Percentiles rank a stretch among this genome's conserved stretches.
Conservation (phyloP, 148 eudicot genomes). For the Cornus kousa region DNA sequence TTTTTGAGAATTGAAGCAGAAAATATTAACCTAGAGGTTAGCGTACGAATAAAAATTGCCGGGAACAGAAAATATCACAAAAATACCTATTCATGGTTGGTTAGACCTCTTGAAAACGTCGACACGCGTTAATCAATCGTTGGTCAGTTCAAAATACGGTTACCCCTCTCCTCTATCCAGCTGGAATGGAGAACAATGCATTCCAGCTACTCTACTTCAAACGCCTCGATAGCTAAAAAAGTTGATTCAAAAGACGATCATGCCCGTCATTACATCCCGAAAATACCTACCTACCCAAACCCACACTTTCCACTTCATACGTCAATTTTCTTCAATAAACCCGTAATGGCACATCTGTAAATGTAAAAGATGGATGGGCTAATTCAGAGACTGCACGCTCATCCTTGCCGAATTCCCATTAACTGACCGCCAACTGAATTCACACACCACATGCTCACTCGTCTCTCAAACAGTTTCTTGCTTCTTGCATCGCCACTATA, state of each 20-base stretch:
- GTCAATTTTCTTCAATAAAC: not conserved
- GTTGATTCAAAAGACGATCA: not conserved
- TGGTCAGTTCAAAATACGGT: not conserved
- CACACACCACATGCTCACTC: not conserved
- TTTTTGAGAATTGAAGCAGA: too few relatives aligned
- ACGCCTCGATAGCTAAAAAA: not conserved
- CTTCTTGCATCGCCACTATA: not conserved
- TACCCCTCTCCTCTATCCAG: not conserved
- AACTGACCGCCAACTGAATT: conserved; percentile 14
- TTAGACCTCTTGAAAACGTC: too few relatives aligned
- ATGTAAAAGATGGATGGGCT: not conserved
- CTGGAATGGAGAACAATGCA: not conserved
- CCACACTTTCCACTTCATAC: not conserved
- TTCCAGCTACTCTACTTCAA: not conserved
- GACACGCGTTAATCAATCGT: not conserved
- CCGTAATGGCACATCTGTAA: not conserved
- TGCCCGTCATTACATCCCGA: not conserved
- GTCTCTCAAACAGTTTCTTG: not conserved
- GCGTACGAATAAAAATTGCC: too few relatives aligned
- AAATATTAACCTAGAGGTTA: too few relatives aligned
- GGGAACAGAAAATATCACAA: too few relatives aligned
- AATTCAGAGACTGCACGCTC: not conserved
- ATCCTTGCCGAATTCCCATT: not conserved
- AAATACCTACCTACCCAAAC: not conserved
- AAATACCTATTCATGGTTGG: too few relatives aligned